phyloP scores from a whole-genome alignment of 2,329 filamentous ascomycete genomes.

The Arthrobotrys sinensis region DNA sequence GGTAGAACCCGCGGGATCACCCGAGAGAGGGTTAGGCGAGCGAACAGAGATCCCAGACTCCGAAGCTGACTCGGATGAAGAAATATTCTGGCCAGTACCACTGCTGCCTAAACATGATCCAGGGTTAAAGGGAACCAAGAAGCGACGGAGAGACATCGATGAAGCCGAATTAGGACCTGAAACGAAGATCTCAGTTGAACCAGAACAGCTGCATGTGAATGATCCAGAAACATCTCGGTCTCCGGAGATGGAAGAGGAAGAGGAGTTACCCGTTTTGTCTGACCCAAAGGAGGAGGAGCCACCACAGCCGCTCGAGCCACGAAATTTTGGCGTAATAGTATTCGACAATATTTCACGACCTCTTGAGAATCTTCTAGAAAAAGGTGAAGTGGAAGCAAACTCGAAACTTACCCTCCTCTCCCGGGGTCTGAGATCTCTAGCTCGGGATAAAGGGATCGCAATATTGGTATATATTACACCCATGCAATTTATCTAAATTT shows the following conservation, averaged over 20 bases:
- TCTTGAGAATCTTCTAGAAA: constrained; percentile 32
- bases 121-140: constrained; percentile 23
- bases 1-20: constrained; percentile 25
- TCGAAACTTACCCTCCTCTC: constrained; percentile 25
- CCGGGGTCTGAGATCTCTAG: constrained; percentile 28
- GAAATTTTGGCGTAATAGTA: constrained; percentile 34
- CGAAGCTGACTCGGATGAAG: constrained; percentile 55
- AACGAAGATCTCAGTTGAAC: background rate
- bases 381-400: constrained; percentile 34
- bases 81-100: constrained; percentile 57
- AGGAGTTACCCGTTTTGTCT: constrained; percentile 1
- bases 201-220: background rate
- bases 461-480: constrained; percentile 27
- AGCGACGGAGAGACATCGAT: constrained; percentile 5
- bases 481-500: too few species aligned
- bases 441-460: constrained; percentile 39
- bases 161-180: background rate
- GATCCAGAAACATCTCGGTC: constrained; percentile 3
- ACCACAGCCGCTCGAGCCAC: background rate
- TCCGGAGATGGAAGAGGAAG: background rate
- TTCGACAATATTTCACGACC: constrained; percentile 56
- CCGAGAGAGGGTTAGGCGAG: constrained; percentile 9
- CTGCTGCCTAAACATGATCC: constrained; percentile 43
- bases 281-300: background rate
- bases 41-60: constrained; percentile 41